These are phyloP conservation scores for Colletotrichum horii DNA, from an alignment of 2,329 filamentous ascomycete genomes.

Conservation along the genomic window DNA sequence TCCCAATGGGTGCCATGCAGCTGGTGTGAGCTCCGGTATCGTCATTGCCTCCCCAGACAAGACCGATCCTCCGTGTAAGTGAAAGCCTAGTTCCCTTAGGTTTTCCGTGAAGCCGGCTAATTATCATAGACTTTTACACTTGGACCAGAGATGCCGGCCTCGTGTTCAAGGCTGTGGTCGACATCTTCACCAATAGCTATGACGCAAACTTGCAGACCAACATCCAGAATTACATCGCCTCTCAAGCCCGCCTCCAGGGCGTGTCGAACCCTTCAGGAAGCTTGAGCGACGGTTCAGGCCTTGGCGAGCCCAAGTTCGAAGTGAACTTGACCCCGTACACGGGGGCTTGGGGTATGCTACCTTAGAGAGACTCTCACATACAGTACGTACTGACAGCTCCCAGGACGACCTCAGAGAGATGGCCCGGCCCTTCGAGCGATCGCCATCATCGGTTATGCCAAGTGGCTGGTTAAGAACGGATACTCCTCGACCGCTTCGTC, in stretches of 20 bases:
- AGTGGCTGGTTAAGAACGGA: constrained; percentile 73
- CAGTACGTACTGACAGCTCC: background rate
- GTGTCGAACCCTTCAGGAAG: constrained; percentile 73
- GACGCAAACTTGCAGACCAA: constrained; percentile 60
- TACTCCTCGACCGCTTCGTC: constrained; percentile 60
- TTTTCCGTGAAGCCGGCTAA: background rate
- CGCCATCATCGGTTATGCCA: constrained; percentile 73
- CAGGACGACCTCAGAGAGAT: constrained; percentile 76
- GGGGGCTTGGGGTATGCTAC: constrained; percentile 66
- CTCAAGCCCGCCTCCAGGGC: constrained; percentile 70
- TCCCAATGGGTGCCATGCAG: constrained; percentile 52
- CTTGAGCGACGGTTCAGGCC: constrained; percentile 53
- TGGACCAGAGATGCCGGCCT: constrained; percentile 80
- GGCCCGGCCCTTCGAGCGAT: constrained; percentile 79
- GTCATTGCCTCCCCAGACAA: constrained; percentile 64
- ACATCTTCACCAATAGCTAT: constrained; percentile 66
- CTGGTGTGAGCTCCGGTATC: constrained; percentile 52
- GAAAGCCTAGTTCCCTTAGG: no score
- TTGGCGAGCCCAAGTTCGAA: constrained; percentile 79
- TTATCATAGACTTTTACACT: constrained; percentile 70
- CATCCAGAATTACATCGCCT: constrained; percentile 71
- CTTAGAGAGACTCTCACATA: no score
- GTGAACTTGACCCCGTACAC: constrained; percentile 69
- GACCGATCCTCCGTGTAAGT: constrained; percentile 59
- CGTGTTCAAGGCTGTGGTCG: constrained; percentile 71